Evolutionary conservation across 106 monocot genomes (phyloP), one percentile per base, ranked within the genome.

Genomic region (Allium fistulosum): DNA sequence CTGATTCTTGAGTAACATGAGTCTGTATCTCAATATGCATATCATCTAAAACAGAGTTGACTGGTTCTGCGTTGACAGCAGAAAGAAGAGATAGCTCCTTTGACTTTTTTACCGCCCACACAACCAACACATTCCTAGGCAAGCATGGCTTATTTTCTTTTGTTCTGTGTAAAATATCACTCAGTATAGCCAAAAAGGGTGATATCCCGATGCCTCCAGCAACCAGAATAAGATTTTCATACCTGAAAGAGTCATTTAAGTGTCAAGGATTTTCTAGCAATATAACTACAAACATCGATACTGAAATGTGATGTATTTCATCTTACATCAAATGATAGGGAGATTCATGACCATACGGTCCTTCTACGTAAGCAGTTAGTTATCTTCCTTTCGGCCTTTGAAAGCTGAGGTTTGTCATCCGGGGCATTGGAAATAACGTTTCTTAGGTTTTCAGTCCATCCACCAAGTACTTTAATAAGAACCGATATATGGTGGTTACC

Each of bases 161-260:
- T 10, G 83, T 70, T 18, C 85, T 74, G 68, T 88, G 94, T 53
- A 63, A 63, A 26, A 95, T 77, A 71, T 95, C 94, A 47, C 90
- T 95, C 58, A 95, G 64, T 13, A 95, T 80, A n/a, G 94, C 94
- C 53, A 95, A 65, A 69, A 95, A 95, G 9, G 94, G 94, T 68
- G 94, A 95, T 55, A 95, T 86, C 13, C 94, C 94, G 59, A 95
- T 95, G 48, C 94, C 94, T 61, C 94, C 90, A 53, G 94, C 94
- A 26, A 95, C 88, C 45, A 91, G 75, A 62, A 95, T 84, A 48
- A 95, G 87, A 66, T 85, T 95, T 81, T 91, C 90, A 59, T 95
- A 95, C 90, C 94, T 95, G 64, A 69, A 27, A 68, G 1, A 67
- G 9, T 10, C 58, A 73, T 8, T 65, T 17, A 61, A 52, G 48